Base-by-base conservation (phyloP, 1,139 yeast genomes). In the Saccharomyces hybrid region DNA sequence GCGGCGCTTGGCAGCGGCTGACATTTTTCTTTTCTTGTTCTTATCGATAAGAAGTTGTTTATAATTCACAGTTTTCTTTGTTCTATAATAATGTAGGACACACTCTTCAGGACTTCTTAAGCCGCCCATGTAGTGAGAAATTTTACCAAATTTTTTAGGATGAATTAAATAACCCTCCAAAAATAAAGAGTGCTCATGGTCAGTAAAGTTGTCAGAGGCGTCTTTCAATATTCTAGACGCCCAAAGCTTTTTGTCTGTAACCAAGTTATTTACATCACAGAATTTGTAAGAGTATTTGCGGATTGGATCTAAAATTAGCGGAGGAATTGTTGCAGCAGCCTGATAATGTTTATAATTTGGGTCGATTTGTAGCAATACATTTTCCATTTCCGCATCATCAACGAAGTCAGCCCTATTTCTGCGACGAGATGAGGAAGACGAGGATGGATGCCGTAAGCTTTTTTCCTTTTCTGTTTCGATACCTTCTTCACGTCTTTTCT, bases 121-220 rank as follows among this genome's bases (percentile, higher is more conserved):
- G 0, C 89, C 90, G 47, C 95, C 95, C 93, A 95, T 83, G 53
- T 76, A 76, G 52, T 81, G 75, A 0, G 98, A 84, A 51, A 95
- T 89, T 57, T 85, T 85, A 9, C 99, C 98, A 77, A 95, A 93
- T 65, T 86, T 83, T 71, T 95, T 95, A 1, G 99, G 99, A 66
- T 78, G 77, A 54, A 80, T 70, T 51, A 88, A 78, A 67, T 82
- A 95, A 0, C 87, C 96, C 59, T 90, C 96, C 62, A 87, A 80
- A 66, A 93, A 95, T 57, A 79, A 68, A 49, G 81, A 83, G 66
- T 91, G 97, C 64, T 95, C 99, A 49, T 76, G 78, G 25, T 77
- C 77, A 0, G 93, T 79, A 64, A 95, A 95, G 50, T 78, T 82
- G 63, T 89, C 91, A 41, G 78, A 68, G 30, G 83, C 83, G 69